These are phyloP conservation scores for Aspergillus wentii DNA, from an alignment of 495 filamentous ascomycete species.

Conservation along the genomic window DNA sequence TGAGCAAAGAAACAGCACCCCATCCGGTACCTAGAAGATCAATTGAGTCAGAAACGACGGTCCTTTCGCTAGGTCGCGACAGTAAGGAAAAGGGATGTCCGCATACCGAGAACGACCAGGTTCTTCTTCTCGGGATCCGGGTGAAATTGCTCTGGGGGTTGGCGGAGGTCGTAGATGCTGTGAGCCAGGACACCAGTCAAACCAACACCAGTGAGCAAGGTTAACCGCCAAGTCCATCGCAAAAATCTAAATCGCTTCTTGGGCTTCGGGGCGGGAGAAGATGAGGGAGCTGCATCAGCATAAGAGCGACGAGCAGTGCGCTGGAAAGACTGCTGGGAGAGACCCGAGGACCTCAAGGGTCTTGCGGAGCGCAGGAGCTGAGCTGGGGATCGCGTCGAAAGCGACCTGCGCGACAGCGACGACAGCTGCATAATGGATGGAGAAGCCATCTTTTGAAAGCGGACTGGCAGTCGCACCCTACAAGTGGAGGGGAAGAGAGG, in stretches of 20 bases:
- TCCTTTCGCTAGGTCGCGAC: background rate
- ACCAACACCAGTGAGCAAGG: constrained; percentile 63
- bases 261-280: constrained; percentile 33
- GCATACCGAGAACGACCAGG: constrained; percentile 89
- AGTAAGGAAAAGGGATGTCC: constrained; percentile 3
- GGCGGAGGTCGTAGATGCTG: constrained; percentile 72
- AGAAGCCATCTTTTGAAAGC: constrained; percentile 25
- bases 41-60: background rate
- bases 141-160: constrained; percentile 74
- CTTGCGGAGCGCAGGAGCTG: constrained; percentile 17
- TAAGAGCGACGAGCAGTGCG: constrained; percentile 34
- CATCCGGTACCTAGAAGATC: constrained; percentile 75
- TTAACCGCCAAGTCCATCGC: constrained; percentile 71
- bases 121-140: constrained; percentile 94
- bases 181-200: constrained; percentile 69
- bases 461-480: constrained; percentile 27
- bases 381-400: constrained; percentile 20
- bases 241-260: constrained; percentile 49
- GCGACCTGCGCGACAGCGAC: constrained; percentile 37
- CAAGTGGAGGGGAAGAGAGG: constrained; percentile 7
- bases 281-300: constrained; percentile 34
- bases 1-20: constrained; percentile 93
- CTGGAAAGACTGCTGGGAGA: constrained; percentile 23
- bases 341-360: constrained; percentile 18
- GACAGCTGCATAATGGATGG: constrained; percentile 34